Conservation (phyloP, 1,139 yeast species). For the Blastobotrys elegans region DNA sequence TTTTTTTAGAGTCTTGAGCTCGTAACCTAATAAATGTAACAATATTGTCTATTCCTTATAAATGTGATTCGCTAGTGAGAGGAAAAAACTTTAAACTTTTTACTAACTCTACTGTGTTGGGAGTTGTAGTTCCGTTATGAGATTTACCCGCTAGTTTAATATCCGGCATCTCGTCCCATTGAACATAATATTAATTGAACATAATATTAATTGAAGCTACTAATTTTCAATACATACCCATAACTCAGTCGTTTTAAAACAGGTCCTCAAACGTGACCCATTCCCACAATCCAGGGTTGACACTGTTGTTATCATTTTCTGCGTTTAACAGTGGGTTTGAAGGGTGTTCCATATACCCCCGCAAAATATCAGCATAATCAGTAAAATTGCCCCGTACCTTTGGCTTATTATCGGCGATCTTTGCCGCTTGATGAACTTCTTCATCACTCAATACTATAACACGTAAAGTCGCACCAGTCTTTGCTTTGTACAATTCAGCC, state of each 20-base stretch:
- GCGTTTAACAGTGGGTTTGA: constrained; percentile 4
- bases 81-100: too few relatives aligned
- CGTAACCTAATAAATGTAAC: too few relatives aligned
- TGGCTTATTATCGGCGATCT: neutral
- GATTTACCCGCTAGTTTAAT: too few relatives aligned
- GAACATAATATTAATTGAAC: too few relatives aligned
- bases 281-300: constrained; percentile 57
- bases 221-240: too few relatives aligned
- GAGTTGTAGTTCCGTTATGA: too few relatives aligned
- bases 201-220: too few relatives aligned
- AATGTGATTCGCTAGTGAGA: too few relatives aligned
- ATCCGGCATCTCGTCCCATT: too few relatives aligned
- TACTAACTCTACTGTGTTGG: too few relatives aligned
- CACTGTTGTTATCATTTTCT: constrained; percentile 43
- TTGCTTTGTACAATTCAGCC: constrained; percentile 8
- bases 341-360: constrained; percentile 12
- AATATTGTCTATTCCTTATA: too few relatives aligned
- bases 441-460: neutral
- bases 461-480: constrained; percentile 37
- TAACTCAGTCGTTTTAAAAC: neutral
- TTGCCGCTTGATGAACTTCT: constrained; percentile 1
- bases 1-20: too few relatives aligned
- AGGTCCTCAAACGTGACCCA: constrained; percentile 34
- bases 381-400: constrained; percentile 15
- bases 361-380: constrained; percentile 33